Evolutionary conservation across 345 rosid species (phyloP).

Genomic region (Populus davidiana): DNA sequence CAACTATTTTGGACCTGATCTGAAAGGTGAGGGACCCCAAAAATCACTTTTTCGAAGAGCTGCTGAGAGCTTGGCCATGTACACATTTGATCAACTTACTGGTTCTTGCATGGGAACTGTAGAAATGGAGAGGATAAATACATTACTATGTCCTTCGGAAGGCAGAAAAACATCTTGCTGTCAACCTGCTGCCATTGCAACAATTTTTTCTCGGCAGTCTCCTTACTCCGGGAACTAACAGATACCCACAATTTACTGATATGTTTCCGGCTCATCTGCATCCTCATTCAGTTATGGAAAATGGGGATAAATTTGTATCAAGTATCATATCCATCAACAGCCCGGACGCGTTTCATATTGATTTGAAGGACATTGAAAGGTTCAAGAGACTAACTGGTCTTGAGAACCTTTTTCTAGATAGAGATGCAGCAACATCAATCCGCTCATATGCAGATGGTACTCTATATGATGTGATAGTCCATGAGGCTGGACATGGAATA

Average conservation of each 20-base stretch:
- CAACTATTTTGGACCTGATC: conserved; percentile 13
- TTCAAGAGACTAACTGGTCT: conserved; percentile 38
- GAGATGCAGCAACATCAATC: conserved; percentile 11
- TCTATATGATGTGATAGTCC: neutral
- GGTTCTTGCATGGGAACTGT: conserved; percentile 31
- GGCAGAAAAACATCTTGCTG: conserved; percentile 26
- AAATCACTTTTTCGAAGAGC: conserved; percentile 39
- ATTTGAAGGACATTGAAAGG: conserved; percentile 28
- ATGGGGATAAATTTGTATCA: conserved; percentile 14
- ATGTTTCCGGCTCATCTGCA: conserved; percentile 33
- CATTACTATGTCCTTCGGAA: conserved; percentile 36
- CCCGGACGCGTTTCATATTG: conserved; percentile 34
- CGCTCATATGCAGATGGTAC: neutral
- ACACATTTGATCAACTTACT: conserved; percentile 28
- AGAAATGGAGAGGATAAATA: conserved; percentile 32
- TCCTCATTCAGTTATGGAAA: conserved; percentile 20
- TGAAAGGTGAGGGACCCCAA: conserved; percentile 12
- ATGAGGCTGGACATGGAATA: conserved; percentile 12
- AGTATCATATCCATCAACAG: conserved; percentile 35
- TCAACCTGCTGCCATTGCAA: conserved; percentile 10
- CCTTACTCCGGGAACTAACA: neutral
- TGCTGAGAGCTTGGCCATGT: conserved; percentile 17
- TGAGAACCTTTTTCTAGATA: conserved; percentile 27
- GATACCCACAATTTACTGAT: conserved; percentile 27
- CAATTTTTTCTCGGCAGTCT: conserved; percentile 25